phyloP scores from a whole-genome alignment of 352 stramenopile species.

The Globisporangium perplexum region DNA sequence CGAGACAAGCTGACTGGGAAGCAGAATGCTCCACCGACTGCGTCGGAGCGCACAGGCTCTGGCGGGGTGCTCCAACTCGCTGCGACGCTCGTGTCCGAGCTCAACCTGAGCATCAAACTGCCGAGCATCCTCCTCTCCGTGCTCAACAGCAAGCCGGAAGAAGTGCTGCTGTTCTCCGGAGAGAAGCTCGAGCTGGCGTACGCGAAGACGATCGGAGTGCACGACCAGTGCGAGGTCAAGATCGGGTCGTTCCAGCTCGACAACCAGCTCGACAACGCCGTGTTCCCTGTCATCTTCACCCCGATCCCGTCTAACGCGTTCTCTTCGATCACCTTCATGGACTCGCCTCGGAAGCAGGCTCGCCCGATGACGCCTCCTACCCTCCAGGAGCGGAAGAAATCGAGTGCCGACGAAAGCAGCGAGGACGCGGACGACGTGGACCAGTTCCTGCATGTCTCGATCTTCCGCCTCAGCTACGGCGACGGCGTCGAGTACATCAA shows the following conservation, averaged over 20 bases:
- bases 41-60: constrained; percentile 4
- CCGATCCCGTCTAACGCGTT: constrained; percentile 42
- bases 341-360: constrained; percentile 12
- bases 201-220: constrained; percentile 55
- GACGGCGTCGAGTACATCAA: constrained; percentile 87
- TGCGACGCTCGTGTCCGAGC: constrained; percentile 37
- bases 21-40: constrained; percentile 13
- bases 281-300: constrained; percentile 83
- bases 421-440: constrained; percentile 13
- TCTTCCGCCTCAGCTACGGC: constrained; percentile 72
- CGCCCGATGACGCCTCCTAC: constrained; percentile 11
- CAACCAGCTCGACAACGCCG: constrained; percentile 65
- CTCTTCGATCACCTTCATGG: constrained; percentile 12
- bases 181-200: constrained; percentile 65
- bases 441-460: constrained; percentile 74
- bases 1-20: constrained; percentile 66
- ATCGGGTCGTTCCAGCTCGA: constrained; percentile 80
- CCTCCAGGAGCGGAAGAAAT: constrained; percentile 10
- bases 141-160: constrained; percentile 66
- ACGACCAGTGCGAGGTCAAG: constrained; percentile 82
- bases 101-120: constrained; percentile 52
- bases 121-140: constrained; percentile 66
- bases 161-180: constrained; percentile 68
- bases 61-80: constrained; percentile 11
- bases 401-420: constrained; percentile 8